These are phyloP conservation scores for Scopulariopsis brevicaulis DNA, from an alignment of 2,329 filamentous ascomycete species.

Conservation along the genomic window DNA sequence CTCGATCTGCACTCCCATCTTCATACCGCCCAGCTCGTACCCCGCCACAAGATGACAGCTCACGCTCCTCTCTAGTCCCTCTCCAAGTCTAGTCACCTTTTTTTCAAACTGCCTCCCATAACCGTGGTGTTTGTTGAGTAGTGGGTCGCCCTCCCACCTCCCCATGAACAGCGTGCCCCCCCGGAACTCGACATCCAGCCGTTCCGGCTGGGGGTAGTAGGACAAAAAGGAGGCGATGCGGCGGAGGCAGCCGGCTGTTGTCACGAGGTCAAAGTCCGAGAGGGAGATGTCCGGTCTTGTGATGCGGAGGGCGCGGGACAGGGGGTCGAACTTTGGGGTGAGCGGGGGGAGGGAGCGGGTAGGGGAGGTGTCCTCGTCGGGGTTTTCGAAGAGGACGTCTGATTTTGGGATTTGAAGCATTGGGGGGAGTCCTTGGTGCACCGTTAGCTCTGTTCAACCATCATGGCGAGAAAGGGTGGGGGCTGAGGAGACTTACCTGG, in stretches of 20 bases:
- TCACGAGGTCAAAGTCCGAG: neutral
- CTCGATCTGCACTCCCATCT: neutral
- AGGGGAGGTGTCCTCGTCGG: neutral
- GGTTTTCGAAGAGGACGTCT: neutral
- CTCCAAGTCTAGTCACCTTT: neutral
- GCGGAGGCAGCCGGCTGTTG: constrained; percentile 2
- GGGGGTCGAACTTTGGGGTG: neutral
- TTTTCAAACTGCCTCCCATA: constrained; percentile 4
- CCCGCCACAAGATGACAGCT: neutral
- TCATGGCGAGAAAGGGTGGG: neutral
- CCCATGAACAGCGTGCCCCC: neutral
- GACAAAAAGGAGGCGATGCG: constrained; percentile 1
- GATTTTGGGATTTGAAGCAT: neutral
- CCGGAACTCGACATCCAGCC: constrained; percentile 1
- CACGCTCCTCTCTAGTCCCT: neutral
- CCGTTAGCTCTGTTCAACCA: neutral
- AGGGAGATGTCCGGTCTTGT: neutral
- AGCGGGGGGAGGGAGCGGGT: neutral
- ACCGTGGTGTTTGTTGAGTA: neutral
- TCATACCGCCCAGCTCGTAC: neutral
- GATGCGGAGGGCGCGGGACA: neutral
- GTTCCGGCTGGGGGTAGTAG: neutral
- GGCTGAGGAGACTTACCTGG: neutral
- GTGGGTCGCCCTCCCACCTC: neutral
- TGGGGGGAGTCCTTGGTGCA: neutral